phyloP scores from a whole-genome alignment of 441 rosid species.

The Arabidopsis lyrata region DNA sequence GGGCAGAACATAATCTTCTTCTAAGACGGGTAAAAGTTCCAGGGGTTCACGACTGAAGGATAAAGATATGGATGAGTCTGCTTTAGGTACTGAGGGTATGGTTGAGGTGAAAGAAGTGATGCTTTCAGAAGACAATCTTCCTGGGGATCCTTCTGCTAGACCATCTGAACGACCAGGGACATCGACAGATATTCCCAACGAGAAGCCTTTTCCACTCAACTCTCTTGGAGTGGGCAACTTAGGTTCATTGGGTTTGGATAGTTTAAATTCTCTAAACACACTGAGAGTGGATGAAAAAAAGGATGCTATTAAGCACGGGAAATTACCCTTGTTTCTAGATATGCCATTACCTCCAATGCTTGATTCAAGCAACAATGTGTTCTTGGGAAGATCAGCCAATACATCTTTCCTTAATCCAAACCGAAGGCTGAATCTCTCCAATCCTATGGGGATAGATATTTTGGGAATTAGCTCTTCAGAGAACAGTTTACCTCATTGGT shows the following conservation, averaged over 20 bases:
- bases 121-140: conserved; percentile 51
- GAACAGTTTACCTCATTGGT: conserved; percentile 98
- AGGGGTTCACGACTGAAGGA: conserved; percentile 47
- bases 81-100: conserved; percentile 49
- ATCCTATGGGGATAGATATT: conserved; percentile 73
- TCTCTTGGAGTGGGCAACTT: conserved; percentile 75
- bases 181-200: conserved; percentile 57
- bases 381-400: conserved; percentile 60
- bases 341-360: conserved; percentile 60
- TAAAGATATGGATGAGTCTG: conserved; percentile 61
- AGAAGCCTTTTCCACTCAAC: conserved; percentile 78
- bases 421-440: conserved; percentile 49
- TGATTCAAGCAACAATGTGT: conserved; percentile 58
- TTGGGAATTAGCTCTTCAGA: conserved; percentile 67
- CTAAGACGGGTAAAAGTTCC: conserved; percentile 56
- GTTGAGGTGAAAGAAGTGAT: conserved; percentile 53
- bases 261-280: conserved; percentile 54
- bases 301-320: conserved; percentile 54
- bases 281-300: conserved; percentile 65
- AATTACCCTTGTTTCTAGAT: conserved; percentile 76
- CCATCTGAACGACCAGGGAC: conserved; percentile 66
- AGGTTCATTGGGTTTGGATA: conserved; percentile 60
- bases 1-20: conserved; percentile 54
- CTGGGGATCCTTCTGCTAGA: conserved; percentile 73
- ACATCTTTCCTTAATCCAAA: conserved; percentile 52